A percentile compares a stretch with the other conserved stretches of the same genome.
Evolutionary conservation across 148 eudicot species (phyloP).

Genomic region (Vaccinium myrtillus): DNA sequence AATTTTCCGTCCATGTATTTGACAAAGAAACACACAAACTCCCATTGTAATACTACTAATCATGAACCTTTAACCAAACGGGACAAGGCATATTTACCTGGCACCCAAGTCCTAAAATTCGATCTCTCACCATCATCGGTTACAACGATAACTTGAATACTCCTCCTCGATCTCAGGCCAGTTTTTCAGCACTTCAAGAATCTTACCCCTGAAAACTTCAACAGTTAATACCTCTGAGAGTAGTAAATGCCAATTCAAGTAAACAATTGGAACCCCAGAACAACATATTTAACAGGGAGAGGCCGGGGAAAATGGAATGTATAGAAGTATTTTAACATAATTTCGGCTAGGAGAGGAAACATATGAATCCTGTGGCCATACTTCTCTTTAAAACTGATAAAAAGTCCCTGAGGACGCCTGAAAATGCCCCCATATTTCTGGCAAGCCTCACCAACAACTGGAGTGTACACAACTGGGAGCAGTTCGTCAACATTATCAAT

Average conservation of each 20-base stretch:
- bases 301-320: neutral
- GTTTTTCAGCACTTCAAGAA: constrained; percentile 81
- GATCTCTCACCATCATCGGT: constrained; percentile 97
- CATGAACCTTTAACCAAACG: neutral
- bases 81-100: constrained; percentile 45
- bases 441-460: constrained; percentile 94
- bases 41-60: neutral
- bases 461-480: constrained; percentile 88
- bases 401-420: constrained; percentile 91
- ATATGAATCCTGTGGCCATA: constrained; percentile 23
- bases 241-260: neutral
- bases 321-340: neutral
- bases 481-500: constrained; percentile 93
- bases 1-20: neutral
- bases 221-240: neutral
- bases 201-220: constrained; percentile 62
- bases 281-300: neutral
- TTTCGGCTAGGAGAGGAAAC: neutral
- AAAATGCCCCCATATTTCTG: constrained; percentile 93
- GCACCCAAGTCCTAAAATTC: constrained; percentile 92
- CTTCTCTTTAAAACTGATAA: constrained; percentile 89
- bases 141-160: constrained; percentile 88
- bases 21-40: neutral
- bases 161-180: constrained; percentile 95
- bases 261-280: neutral